Percentiles rank a stretch among this genome's conserved stretches.
These are phyloP conservation scores for Lachancea sp. DNA, from an alignment of 805 yeast genomes.

Conservation along the genomic window DNA sequence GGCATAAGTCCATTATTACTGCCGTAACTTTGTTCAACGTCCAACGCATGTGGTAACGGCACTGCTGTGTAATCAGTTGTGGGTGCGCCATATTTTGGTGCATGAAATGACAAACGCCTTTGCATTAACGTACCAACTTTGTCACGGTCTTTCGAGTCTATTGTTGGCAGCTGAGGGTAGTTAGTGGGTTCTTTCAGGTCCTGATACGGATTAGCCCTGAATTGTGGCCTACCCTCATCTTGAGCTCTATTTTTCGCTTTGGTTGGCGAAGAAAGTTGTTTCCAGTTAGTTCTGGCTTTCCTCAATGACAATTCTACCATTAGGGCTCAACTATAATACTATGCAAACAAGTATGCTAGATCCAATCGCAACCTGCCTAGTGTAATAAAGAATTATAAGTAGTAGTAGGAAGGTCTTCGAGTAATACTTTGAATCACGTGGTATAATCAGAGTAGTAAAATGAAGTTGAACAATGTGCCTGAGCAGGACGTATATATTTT, in stretches of 20 bases:
- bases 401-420: no score
- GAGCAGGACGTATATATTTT: no score
- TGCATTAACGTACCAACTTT: constrained; percentile 39
- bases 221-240: constrained; percentile 6
- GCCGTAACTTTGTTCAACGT: background rate
- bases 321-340: background rate
- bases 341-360: no score
- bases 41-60: constrained; percentile 21
- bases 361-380: no score
- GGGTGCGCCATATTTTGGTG: constrained; percentile 28
- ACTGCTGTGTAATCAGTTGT: constrained; percentile 23
- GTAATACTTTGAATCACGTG: no score
- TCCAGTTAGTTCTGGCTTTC: constrained; percentile 31
- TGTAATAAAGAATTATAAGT: no score
- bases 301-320: constrained; percentile 34
- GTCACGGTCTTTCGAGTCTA: constrained; percentile 33
- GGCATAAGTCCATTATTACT: background rate
- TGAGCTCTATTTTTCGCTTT: constrained; percentile 12
- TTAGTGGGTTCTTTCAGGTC: constrained; percentile 15
- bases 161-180: constrained; percentile 28
- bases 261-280: constrained; percentile 15
- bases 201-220: constrained; percentile 20
- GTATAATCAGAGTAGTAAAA: no score
- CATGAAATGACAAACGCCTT: constrained; percentile 40
- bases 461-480: no score